A percentile compares a stretch with the other conserved stretches of the same genome.
phyloP scores from a whole-genome alignment of 805 yeast genomes.

The Komagataella pastoris region DNA sequence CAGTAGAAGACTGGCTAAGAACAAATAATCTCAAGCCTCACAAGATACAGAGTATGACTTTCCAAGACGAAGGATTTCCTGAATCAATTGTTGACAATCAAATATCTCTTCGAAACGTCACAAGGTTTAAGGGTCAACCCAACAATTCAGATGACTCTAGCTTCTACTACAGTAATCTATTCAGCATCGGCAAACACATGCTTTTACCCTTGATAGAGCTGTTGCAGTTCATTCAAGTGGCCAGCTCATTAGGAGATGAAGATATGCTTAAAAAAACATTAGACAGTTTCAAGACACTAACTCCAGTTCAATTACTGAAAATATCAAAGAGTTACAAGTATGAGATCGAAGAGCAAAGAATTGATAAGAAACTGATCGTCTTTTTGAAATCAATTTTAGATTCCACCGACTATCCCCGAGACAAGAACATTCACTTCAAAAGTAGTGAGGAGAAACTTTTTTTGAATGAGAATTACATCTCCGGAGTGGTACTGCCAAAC shows the following conservation, averaged over 20 bases:
- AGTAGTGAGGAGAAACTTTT: constrained; percentile 18
- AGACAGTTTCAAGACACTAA: constrained; percentile 39
- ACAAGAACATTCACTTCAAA: constrained; percentile 8
- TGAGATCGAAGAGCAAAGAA: constrained; percentile 67
- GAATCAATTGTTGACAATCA: constrained; percentile 15
- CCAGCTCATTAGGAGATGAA: constrained; percentile 56
- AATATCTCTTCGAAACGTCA: constrained; percentile 13
- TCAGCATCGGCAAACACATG: constrained; percentile 50
- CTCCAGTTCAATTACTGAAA: constrained; percentile 57
- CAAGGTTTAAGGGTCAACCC: constrained; percentile 14
- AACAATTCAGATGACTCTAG: constrained; percentile 32
- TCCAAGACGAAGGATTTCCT: constrained; percentile 16
- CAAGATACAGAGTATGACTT: constrained; percentile 12
- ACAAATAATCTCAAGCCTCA: constrained; percentile 41
- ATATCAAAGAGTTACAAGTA: constrained; percentile 67
- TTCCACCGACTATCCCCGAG: constrained; percentile 5
- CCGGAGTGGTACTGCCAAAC: constrained; percentile 60
- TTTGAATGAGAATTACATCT: constrained; percentile 37
- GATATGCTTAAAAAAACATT: constrained; percentile 46
- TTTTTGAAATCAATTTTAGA: constrained; percentile 21
- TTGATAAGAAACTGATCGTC: constrained; percentile 38
- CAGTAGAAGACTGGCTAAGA: constrained; percentile 89
- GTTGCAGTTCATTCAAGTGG: constrained; percentile 83
- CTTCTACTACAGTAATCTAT: constrained; percentile 54
- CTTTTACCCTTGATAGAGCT: constrained; percentile 65